These are phyloP conservation scores for Peniophora sp. DNA, from an alignment of 1,284 basidiomycete genomes.

Conservation along the genomic window DNA sequence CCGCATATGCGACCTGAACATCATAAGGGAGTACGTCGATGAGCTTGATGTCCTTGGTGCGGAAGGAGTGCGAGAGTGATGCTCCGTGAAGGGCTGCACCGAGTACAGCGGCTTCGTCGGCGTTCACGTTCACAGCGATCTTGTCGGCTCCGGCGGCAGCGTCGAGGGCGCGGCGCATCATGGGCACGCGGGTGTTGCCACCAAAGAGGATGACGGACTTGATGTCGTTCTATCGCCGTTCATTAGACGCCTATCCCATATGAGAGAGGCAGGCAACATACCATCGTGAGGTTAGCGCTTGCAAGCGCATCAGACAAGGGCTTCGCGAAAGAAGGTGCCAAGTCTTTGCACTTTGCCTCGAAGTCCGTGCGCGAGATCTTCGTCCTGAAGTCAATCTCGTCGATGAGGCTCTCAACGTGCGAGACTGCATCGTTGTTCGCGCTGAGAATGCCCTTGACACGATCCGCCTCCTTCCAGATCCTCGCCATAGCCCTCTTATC, in stretches of 20 bases:
- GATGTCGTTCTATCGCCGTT: constrained; percentile 50
- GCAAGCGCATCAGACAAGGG: constrained; percentile 77
- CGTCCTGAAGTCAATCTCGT: constrained; percentile 86
- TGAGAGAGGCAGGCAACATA: constrained; percentile 20
- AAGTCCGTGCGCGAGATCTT: constrained; percentile 73
- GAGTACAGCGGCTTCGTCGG: constrained; percentile 94
- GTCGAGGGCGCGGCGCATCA: constrained; percentile 82
- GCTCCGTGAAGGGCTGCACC: constrained; percentile 95
- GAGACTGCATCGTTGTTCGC: constrained; percentile 81
- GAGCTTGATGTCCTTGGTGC: constrained; percentile 91
- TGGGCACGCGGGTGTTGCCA: constrained; percentile 84
- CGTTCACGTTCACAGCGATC: constrained; percentile 92
- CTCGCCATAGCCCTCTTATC: constrained; percentile 89
- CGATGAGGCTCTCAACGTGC: constrained; percentile 78
- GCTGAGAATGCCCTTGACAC: constrained; percentile 90
- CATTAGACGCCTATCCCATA: background rate
- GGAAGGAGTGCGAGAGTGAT: constrained; percentile 83
- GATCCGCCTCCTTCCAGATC: constrained; percentile 86
- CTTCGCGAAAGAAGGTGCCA: constrained; percentile 54
- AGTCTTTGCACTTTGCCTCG: constrained; percentile 63
- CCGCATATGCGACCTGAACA: constrained; percentile 69
- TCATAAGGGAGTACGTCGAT: constrained; percentile 68
- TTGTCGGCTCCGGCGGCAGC: constrained; percentile 72
- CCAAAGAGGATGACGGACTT: constrained; percentile 89
- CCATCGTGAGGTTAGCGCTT: constrained; percentile 62